Base-by-base conservation (phyloP, 495 filamentous ascomycete genomes). In the Achaetomiella virescens region DNA sequence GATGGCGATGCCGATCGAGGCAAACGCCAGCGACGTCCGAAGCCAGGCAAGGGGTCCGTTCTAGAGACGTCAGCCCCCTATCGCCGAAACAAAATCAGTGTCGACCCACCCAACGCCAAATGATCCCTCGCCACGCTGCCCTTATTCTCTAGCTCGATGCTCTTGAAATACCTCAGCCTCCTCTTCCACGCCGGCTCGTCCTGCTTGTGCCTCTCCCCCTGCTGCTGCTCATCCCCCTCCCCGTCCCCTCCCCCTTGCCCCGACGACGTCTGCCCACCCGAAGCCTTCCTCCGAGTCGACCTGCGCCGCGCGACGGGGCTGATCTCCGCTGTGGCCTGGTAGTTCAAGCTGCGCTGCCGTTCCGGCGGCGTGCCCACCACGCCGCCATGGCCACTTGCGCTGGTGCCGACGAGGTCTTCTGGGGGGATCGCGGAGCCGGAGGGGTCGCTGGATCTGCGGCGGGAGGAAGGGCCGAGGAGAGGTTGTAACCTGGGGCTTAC, bases 1-100 rank as follows among this genome's bases (percentile, higher is more conserved):
- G 47, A 98, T 83, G 48, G 92, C 93, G 57, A 98, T 91, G 53
- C 93, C 93, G 63, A 98, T 98, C 47, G 86, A 90, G 36, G 93
- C 95, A 67, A 98, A 98, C 45, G 92, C 90, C 41, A 98, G 80
- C 20, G 91, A 96, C 17, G 93, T 98, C 43, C 93, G 84, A 44
- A 98, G 81, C 93, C 93, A 98, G 47, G 93, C 93, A 20, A 98
- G 83, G 71, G 97, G 93, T 98, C 27, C 93, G 85, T 72, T 98
- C 93, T 97, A 64, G 24, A 52, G 9, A 6, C 53, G 37, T 42
- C 48, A 44, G n/a, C n/a, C n/a, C n/a, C n/a, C n/a, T n/a, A n/a
- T n/a, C n/a, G n/a, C n/a, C n/a, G n/a, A n/a, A n/a, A n/a, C n/a
- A n/a, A n/a, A n/a, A n/a, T n/a, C n/a, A n/a, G n/a, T n/a, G n/a